Evolutionary conservation across 768 basidiomycete genomes (phyloP).

Genomic region (Mycena pura): DNA sequence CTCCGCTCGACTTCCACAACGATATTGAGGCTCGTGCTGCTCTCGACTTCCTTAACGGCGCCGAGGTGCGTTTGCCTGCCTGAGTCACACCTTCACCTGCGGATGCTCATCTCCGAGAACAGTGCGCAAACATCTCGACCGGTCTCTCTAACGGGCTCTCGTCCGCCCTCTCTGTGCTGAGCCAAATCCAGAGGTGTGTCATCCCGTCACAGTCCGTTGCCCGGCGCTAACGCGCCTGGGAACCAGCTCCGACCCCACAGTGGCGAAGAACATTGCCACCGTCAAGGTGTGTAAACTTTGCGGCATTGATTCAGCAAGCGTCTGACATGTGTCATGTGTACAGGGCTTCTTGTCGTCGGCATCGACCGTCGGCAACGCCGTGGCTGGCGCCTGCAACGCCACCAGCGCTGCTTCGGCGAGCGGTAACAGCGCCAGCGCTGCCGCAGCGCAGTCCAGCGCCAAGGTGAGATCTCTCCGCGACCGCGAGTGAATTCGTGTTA

Average conservation of each 20-base stretch:
- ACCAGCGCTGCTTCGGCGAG: not conserved
- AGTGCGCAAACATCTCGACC: slow-evolving; percentile 22
- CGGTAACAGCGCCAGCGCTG: not conserved
- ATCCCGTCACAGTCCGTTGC: not conserved
- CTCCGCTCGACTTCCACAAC: slow-evolving; percentile 14
- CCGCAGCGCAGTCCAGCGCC: slow-evolving; percentile 11
- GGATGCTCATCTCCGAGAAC: too few species aligned
- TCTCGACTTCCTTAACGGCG: slow-evolving; percentile 15
- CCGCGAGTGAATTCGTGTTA: not conserved
- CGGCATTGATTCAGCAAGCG: too few species aligned
- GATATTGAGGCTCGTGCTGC: slow-evolving; percentile 18
- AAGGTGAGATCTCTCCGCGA: not conserved
- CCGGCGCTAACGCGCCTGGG: not conserved
- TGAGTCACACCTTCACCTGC: too few species aligned
- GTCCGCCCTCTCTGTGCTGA: slow-evolving; percentile 19
- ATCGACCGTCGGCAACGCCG: slow-evolving; percentile 8
- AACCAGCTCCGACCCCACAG: slow-evolving; percentile 6
- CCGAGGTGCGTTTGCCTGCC: not conserved
- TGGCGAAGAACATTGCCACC: slow-evolving; percentile 18
- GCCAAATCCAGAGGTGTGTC: slow-evolving; percentile 21
- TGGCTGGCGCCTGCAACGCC: slow-evolving; percentile 17
- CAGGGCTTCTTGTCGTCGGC: slow-evolving; percentile 16
- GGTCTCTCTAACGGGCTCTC: slow-evolving; percentile 14
- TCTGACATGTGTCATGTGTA: too few species aligned
- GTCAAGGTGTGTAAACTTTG: slow-evolving; percentile 1